Percentiles rank a stretch among this genome's conserved stretches.
These are phyloP conservation scores for Ophiocordyceps unilateralis DNA, from an alignment of 2,329 filamentous ascomycete species.

Conservation along the genomic window DNA sequence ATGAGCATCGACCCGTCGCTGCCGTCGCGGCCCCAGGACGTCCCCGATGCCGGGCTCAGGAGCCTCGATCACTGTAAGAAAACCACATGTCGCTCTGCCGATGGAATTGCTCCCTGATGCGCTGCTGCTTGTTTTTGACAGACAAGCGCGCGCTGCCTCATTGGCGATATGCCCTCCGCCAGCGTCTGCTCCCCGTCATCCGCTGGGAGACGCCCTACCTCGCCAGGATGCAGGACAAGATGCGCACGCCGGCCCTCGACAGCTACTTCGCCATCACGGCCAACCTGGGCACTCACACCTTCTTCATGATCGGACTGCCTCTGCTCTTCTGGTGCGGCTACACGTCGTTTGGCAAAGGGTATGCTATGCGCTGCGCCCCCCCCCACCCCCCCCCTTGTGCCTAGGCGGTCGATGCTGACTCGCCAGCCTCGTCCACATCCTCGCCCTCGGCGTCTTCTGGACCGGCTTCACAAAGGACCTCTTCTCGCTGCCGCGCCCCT, in stretches of 20 bases:
- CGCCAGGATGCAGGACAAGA: conserved; percentile 62
- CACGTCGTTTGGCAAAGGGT: conserved; percentile 73
- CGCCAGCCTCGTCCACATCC: conserved; percentile 50
- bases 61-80: conserved; percentile 60
- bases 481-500: conserved; percentile 74
- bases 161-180: conserved; percentile 80
- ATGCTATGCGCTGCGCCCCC: conserved; percentile 20
- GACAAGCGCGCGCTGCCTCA: conserved; percentile 66
- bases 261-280: conserved; percentile 95
- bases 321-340: conserved; percentile 96
- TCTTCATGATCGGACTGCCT: conserved; percentile 92
- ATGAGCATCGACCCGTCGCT: conserved; percentile 16
- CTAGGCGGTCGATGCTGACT: neutral
- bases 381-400: conserved; percentile 1
- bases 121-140: no score
- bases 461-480: conserved; percentile 92
- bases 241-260: conserved; percentile 74
- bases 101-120: no score
- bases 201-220: conserved; percentile 93
- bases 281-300: conserved; percentile 93
- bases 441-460: conserved; percentile 66
- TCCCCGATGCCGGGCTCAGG: conserved; percentile 56
- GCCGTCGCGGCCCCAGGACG: conserved; percentile 13
- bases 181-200: conserved; percentile 67
- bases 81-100: neutral